Base-by-base conservation (phyloP, 345 rosid genomes). In the Euphorbia pulcherrima region DNA sequence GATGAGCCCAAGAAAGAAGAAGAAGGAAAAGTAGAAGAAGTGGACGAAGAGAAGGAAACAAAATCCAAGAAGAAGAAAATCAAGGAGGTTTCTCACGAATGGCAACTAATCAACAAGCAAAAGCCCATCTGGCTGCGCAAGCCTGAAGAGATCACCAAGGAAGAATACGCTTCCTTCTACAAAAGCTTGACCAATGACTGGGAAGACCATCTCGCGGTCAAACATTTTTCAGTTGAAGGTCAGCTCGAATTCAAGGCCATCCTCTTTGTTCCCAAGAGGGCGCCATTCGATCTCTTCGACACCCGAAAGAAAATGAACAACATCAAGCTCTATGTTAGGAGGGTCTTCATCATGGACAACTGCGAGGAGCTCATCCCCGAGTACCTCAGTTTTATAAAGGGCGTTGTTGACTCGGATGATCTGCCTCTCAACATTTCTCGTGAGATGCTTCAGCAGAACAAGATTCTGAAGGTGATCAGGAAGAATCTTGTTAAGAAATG, bases 311-410 rank as follows among this genome's bases (percentile, higher is more conserved):
- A 86, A 81, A 44, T 79, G 78, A 92, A 89, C 90, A 92, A 92
- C 82, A 86, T 92, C 77, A 92, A 92, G 83, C 79, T 89, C 1
- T 92, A 92, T 21, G 96, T 92, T 8, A 75, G 96, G 75, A 80
- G 96, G 53, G 97, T 92, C 29, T 92, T 92, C 73, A 92, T 92
- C 2, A 89, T 92, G 97, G 97, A 92, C 81, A 92, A 92, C 67
- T 92, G 97, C 27, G 97, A 92, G 58, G 97, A 92, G 41, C 81
- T 92, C 0, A 92, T 89, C 4, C 92, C 94, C 0, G 96, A 92
- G 75, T 92, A 81, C 64, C 94, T 89, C 3, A 82, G 94, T 24
- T 92, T 92, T 2, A 85, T 92, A 8, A 92, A 92, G 71, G 96
- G 97, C 27, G 94, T 92, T 29, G 97, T 92, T 8, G 96, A 92